A percentile compares a stretch with the other conserved stretches of the same genome.
Conservation (phyloP, 305 asterid genomes). For the Solanum hybrid region DNA sequence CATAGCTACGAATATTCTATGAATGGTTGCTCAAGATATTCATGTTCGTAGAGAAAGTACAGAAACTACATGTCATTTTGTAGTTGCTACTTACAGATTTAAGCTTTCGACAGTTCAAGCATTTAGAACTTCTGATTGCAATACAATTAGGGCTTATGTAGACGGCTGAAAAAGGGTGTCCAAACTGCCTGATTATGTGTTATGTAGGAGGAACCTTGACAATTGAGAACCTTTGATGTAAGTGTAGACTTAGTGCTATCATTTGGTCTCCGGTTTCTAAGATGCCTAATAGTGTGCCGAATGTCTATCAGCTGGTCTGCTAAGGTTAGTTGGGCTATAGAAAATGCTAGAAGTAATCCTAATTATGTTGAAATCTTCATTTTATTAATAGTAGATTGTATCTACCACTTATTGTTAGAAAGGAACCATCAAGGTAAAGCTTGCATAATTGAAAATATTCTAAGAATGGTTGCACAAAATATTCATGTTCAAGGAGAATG, state of each 20-base stretch:
- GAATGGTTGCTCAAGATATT: background rate
- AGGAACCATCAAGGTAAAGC: background rate
- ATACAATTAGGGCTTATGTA: background rate
- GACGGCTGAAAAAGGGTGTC: background rate
- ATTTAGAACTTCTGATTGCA: background rate
- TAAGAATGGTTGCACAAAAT: background rate
- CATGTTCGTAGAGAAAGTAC: background rate
- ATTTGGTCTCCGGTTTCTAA: background rate
- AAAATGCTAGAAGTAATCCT: background rate
- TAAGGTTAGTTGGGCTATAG: background rate
- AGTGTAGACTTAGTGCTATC: background rate
- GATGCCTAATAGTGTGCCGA: too few relatives aligned
- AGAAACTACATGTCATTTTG: background rate
- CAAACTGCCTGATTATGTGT: background rate
- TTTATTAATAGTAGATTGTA: too few relatives aligned
- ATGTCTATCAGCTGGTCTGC: background rate
- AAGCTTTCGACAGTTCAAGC: background rate
- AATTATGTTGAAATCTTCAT: background rate
- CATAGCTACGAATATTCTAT: background rate
- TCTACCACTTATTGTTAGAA: too few relatives aligned
- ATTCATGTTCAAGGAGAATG: background rate
- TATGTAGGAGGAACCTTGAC: background rate
- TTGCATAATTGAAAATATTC: too few relatives aligned
- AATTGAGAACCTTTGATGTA: background rate
- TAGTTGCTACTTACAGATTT: background rate